Base-by-base conservation (phyloP, 495 filamentous ascomycete species). In the Glonium stellatum region DNA sequence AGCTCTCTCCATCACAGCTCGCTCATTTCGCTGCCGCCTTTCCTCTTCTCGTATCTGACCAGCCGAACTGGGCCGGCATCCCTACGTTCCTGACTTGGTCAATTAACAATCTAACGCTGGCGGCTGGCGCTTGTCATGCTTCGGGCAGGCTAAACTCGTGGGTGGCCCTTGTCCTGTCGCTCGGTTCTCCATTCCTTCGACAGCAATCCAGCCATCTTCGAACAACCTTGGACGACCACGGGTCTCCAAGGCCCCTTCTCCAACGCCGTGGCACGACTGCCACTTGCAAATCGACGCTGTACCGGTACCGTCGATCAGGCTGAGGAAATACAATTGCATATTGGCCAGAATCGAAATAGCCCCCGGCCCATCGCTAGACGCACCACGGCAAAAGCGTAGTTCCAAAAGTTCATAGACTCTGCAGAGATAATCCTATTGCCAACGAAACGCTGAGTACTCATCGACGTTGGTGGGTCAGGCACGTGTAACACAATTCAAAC, bases 401-500 rank as follows among this genome's bases (percentile, higher is more conserved):
- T 36, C 31, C n/a, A 27, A 56, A 52, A 41, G 51, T 4, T 15
- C 15, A 54, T 34, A 44, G 34, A 61, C 42, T 52, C 51, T 39
- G 35, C 34, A 41, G 31, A 27, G 15, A 42, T 19, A 54, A 2
- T 22, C 31, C 5, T 42, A n/a, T 55, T 52, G 37, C 31, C 46
- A 65, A 46, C 57, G 58, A 61, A 57, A 53, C 54, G 54, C 21
- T 23, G 36, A 39, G 39, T 5, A 31, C 54, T 48, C 27, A 58
- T 36, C 48, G 15, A 19, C 55, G 15, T 42, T 58, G 25, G 22
- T 60, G 27, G 53, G 25, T 48, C 44, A 37, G 39, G 35, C 53
- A 55, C 59, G 56, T 66, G 60, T 57, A 60, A 60, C 55, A 52
- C 25, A n/a, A 41, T 60, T 31, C 27, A 31, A 31, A 31, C 44